These are phyloP conservation scores for Coprinopsis strossmayeri DNA, from an alignment of 768 basidiomycete genomes.

Conservation along the genomic window DNA sequence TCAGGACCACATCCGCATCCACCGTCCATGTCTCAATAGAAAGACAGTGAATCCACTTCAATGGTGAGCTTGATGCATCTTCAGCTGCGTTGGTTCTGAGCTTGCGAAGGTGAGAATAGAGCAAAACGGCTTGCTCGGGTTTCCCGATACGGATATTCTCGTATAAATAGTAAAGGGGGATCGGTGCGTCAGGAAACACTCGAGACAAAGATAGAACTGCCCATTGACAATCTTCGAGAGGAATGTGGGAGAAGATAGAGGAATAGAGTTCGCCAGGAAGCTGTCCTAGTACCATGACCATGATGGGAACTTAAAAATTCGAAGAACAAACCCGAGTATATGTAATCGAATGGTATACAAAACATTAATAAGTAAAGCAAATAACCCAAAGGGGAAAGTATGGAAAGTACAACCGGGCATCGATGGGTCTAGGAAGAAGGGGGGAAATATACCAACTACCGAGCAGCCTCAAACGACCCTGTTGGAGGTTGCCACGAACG, in stretches of 20 bases:
- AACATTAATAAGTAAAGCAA: neutral
- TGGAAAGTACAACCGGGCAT: conserved; percentile 10
- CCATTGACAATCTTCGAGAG: conserved; percentile 37
- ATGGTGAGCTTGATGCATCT: neutral
- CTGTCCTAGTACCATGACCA: conserved; percentile 19
- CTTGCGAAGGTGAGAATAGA: conserved; percentile 51
- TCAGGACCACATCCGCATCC: conserved; percentile 71
- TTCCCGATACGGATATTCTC: conserved; percentile 44
- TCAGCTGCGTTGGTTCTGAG: conserved; percentile 4
- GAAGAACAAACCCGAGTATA: neutral
- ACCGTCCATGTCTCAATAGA: conserved; percentile 58
- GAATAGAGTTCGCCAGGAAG: conserved; percentile 67
- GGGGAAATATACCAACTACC: no score
- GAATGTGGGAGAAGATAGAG: conserved; percentile 47
- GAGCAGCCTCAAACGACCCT: conserved; percentile 32
- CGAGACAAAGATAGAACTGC: conserved; percentile 54
- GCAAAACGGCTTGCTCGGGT: conserved; percentile 43
- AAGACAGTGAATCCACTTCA: conserved; percentile 41
- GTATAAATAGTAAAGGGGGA: conserved; percentile 56
- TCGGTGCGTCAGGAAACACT: conserved; percentile 53
- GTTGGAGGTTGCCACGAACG: conserved; percentile 37
- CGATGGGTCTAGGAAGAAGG: no score
- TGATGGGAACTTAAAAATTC: neutral
- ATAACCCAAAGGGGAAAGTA: neutral
- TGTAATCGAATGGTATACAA: conserved; percentile 3